Evolutionary conservation across 2,329 filamentous ascomycete species (phyloP).

Genomic region (Aspergillus hiratsukae): DNA sequence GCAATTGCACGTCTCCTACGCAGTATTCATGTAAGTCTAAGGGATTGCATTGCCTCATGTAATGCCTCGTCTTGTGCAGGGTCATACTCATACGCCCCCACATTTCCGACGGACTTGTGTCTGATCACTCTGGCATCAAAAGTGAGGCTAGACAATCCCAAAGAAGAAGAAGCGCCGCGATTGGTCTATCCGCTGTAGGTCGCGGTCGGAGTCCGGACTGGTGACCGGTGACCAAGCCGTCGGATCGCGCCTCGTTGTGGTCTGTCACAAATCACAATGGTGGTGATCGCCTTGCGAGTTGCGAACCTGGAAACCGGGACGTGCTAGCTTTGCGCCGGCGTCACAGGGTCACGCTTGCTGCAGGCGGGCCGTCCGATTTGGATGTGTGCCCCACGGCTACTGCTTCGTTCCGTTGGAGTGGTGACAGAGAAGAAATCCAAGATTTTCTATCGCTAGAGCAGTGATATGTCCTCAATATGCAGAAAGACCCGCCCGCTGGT

Average conservation of each 20-base stretch:
- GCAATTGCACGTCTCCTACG: too few relatives aligned
- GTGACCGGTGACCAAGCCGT: not conserved
- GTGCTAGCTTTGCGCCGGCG: not conserved
- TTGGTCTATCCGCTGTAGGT: not conserved
- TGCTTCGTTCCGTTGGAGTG: not conserved
- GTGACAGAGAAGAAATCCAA: not conserved
- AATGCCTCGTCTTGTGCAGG: too few relatives aligned
- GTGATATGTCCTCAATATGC: not conserved
- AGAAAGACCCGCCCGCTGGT: not conserved
- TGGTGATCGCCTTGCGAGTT: not conserved
- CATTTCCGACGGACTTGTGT: not conserved
- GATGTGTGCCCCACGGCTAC: not conserved
- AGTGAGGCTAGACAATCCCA: not conserved
- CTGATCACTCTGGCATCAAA: not conserved
- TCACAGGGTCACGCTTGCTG: not conserved
- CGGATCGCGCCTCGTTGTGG: not conserved
- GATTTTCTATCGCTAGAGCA: constrained; percentile 1
- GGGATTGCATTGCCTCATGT: too few relatives aligned
- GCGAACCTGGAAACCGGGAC: not conserved
- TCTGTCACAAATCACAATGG: not conserved
- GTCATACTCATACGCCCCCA: not conserved
- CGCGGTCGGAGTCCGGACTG: not conserved
- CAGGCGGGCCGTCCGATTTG: not conserved
- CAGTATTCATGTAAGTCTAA: too few relatives aligned
- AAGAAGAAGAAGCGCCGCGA: not conserved